Conservation (phyloP, 805 yeast genomes). For the Candida anglica region DNA sequence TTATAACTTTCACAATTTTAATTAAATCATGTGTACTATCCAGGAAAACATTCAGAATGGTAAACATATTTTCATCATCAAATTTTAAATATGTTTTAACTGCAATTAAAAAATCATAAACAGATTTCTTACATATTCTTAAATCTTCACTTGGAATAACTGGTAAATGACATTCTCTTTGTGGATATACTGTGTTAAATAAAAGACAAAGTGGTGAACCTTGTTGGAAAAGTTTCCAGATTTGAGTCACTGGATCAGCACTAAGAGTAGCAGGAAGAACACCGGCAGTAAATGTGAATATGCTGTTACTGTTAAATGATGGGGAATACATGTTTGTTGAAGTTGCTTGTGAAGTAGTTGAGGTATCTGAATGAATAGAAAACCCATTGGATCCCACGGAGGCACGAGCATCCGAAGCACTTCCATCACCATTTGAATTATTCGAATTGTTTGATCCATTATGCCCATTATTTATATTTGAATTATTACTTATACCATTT, state of each 20-base stretch:
- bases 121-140: slow-evolving; percentile 80
- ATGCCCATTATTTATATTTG: slow-evolving; percentile 14
- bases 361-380: slow-evolving; percentile 32
- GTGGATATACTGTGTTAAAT: slow-evolving; percentile 58
- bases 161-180: slow-evolving; percentile 48
- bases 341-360: slow-evolving; percentile 14
- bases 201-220: slow-evolving; percentile 89
- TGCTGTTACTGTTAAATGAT: slow-evolving; percentile 24
- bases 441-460: slow-evolving; percentile 23
- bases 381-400: slow-evolving; percentile 31
- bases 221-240: slow-evolving; percentile 84
- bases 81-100: slow-evolving; percentile 73
- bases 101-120: slow-evolving; percentile 84
- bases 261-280: slow-evolving; percentile 67
- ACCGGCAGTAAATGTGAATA: slow-evolving; percentile 70
- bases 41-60: slow-evolving; percentile 84
- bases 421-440: slow-evolving; percentile 6
- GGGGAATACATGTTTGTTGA: slow-evolving; percentile 17
- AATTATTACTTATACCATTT: slow-evolving; percentile 1
- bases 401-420: slow-evolving; percentile 25
- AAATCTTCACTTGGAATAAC: slow-evolving; percentile 75
- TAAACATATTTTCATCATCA: slow-evolving; percentile 79
- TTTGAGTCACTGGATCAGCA: slow-evolving; percentile 89
- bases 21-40: slow-evolving; percentile 76
- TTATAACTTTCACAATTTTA: slow-evolving; percentile 70